phyloP scores from a whole-genome alignment of 2,329 filamentous ascomycete species.

The Hyphodiscus sp. region DNA sequence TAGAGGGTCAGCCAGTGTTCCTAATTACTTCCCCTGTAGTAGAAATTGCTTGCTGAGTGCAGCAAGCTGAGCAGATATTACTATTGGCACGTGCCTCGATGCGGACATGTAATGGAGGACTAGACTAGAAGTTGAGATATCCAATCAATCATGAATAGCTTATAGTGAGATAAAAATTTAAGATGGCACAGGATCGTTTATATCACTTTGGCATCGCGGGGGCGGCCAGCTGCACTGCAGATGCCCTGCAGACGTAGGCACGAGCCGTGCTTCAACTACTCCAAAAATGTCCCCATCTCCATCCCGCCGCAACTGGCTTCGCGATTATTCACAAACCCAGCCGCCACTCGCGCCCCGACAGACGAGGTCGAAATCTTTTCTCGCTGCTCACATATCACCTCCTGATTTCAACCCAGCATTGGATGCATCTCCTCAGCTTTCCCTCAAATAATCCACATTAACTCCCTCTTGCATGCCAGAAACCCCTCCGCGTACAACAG shows the following conservation, averaged over 20 bases:
- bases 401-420: background rate
- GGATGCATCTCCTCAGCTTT: background rate
- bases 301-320: background rate
- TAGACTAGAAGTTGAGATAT: background rate
- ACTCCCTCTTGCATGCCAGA: slow-evolving; percentile 1
- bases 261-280: background rate
- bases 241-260: too few relatives aligned
- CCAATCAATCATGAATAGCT: background rate
- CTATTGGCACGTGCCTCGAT: background rate
- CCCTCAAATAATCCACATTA: background rate
- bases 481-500: slow-evolving; percentile 1
- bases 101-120: background rate
- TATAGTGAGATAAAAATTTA: background rate
- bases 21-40: background rate
- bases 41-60: background rate
- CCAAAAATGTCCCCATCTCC: background rate
- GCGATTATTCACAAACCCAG: background rate
- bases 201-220: background rate
- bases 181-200: background rate
- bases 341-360: background rate
- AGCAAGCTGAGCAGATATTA: background rate
- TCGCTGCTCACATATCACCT: background rate
- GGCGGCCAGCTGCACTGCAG: too few relatives aligned
- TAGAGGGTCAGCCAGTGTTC: background rate
- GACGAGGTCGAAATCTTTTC: background rate